These are phyloP conservation scores for Annona cherimola DNA, from an alignment of 164 flowering plant species.

Conservation along the genomic window DNA sequence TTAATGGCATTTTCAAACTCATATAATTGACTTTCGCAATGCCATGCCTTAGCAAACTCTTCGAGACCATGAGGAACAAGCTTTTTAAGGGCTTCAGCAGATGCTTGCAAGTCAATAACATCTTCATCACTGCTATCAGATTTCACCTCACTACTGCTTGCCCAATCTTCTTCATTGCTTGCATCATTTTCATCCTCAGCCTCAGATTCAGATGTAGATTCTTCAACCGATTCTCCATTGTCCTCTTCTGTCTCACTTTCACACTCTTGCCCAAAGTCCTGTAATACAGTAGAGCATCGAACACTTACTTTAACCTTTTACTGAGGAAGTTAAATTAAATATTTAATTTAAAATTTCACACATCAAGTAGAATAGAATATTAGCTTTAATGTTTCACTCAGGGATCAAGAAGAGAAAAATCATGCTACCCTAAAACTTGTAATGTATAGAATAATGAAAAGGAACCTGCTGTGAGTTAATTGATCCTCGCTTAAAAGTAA, in stretches of 20 bases:
- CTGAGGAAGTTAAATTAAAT: neutral
- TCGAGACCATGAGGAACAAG: slow-evolving; percentile 64
- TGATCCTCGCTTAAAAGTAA: neutral
- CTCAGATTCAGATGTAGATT: slow-evolving; percentile 65
- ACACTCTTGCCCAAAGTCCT: slow-evolving; percentile 80
- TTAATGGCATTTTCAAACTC: neutral
- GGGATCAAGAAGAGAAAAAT: neutral
- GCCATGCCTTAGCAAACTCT: slow-evolving; percentile 67
- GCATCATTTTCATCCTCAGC: slow-evolving; percentile 77
- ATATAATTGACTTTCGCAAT: neutral
- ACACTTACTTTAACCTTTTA: neutral
- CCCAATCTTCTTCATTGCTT: slow-evolving; percentile 69
- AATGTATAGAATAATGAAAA: neutral
- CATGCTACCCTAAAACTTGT: neutral
- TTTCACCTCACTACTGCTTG: slow-evolving; percentile 62
- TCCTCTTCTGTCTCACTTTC: slow-evolving; percentile 83
- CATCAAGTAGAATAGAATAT: too few relatives aligned
- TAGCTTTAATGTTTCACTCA: neutral
- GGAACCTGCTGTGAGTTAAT: neutral
- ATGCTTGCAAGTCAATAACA: slow-evolving; percentile 46
- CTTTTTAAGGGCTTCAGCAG: slow-evolving; percentile 79
- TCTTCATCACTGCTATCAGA: slow-evolving; percentile 71
- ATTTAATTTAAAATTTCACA: too few relatives aligned
- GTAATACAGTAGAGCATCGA: slow-evolving; percentile 18
- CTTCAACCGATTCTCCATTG: slow-evolving; percentile 54